These are phyloP conservation scores for Licmophora abbreviata DNA, from an alignment of 108 stramenopile genomes.

Conservation along the genomic window DNA sequence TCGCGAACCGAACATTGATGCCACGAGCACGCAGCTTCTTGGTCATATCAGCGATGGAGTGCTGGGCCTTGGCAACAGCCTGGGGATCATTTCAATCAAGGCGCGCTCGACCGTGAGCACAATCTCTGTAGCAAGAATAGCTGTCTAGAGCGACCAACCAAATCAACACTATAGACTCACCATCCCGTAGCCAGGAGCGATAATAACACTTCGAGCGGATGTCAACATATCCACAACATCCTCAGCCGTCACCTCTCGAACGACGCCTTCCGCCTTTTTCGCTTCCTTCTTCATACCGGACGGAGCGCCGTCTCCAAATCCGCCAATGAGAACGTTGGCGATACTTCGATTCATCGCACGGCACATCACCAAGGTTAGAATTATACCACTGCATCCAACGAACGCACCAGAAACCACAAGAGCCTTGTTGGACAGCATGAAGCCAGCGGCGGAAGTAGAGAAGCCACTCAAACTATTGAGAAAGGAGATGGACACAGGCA, in stretches of 20 bases:
- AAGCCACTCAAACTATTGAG: slow-evolving; percentile 83
- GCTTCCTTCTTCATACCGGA: slow-evolving; percentile 15
- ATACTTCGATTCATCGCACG: slow-evolving; percentile 82
- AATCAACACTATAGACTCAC: background rate
- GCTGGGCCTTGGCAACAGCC: slow-evolving; percentile 80
- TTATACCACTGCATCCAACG: slow-evolving; percentile 78
- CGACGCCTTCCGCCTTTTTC: slow-evolving; percentile 27
- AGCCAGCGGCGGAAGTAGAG: slow-evolving; percentile 78
- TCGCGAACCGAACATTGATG: slow-evolving; percentile 64
- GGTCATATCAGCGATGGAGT: slow-evolving; percentile 61
- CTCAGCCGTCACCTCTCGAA: slow-evolving; percentile 31
- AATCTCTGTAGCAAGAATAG: background rate
- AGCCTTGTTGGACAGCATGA: slow-evolving; percentile 79
- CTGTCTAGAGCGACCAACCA: background rate
- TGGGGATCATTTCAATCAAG: background rate
- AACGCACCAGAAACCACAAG: slow-evolving; percentile 76
- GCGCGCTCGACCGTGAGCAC: background rate
- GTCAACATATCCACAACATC: slow-evolving; percentile 46
- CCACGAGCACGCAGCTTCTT: slow-evolving; percentile 53
- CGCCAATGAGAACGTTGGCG: slow-evolving; percentile 65
- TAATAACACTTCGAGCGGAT: slow-evolving; percentile 55
- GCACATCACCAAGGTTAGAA: slow-evolving; percentile 85
- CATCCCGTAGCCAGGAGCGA: slow-evolving; percentile 84
- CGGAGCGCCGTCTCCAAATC: slow-evolving; percentile 38
- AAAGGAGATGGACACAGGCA: slow-evolving; percentile 84